Percentiles rank a stretch among this genome's conserved stretches.
These are phyloP conservation scores for Colletotrichum chlorophyti DNA, from an alignment of 2,329 filamentous ascomycete species.

Conservation along the genomic window DNA sequence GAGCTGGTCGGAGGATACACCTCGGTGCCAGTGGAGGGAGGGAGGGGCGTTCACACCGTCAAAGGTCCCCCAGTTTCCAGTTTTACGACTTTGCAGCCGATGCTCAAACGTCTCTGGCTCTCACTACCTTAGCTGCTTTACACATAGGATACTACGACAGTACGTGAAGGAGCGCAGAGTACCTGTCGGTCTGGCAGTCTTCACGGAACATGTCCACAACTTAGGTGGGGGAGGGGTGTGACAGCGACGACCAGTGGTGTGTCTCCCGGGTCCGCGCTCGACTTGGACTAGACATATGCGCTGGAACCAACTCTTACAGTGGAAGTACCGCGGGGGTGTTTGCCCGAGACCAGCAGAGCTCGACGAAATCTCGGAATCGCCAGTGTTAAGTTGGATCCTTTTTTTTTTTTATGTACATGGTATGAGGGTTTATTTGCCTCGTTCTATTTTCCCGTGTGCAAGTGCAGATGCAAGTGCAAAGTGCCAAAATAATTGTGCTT, in stretches of 20 bases:
- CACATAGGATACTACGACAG: no score
- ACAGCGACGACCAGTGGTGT: conserved; percentile 22
- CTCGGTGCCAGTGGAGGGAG: no score
- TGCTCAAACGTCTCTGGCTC: conserved; percentile 28
- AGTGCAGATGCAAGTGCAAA: no score
- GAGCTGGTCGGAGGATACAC: no score
- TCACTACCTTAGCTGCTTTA: no score
- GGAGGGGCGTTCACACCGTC: neutral
- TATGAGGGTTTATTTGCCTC: neutral
- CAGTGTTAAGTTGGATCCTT: conserved; percentile 13
- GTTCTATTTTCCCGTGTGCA: neutral
- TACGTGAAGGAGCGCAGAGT: no score
- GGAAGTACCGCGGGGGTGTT: conserved; percentile 15
- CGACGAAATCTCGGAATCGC: conserved; percentile 26
- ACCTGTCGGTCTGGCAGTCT: no score
- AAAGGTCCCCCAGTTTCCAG: neutral
- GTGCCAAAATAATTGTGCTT: no score
- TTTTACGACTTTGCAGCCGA: conserved; percentile 11
- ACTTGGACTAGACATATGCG: conserved; percentile 14
- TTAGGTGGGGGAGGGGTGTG: no score
- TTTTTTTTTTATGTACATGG: conserved; percentile 3
- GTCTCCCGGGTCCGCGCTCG: conserved; percentile 25
- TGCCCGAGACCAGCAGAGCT: conserved; percentile 21
- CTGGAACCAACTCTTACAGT: conserved; percentile 4
- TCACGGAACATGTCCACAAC: conserved; percentile 29